phyloP scores from a whole-genome alignment of 768 basidiomycete species.

The Punctularia strigosozonata region DNA sequence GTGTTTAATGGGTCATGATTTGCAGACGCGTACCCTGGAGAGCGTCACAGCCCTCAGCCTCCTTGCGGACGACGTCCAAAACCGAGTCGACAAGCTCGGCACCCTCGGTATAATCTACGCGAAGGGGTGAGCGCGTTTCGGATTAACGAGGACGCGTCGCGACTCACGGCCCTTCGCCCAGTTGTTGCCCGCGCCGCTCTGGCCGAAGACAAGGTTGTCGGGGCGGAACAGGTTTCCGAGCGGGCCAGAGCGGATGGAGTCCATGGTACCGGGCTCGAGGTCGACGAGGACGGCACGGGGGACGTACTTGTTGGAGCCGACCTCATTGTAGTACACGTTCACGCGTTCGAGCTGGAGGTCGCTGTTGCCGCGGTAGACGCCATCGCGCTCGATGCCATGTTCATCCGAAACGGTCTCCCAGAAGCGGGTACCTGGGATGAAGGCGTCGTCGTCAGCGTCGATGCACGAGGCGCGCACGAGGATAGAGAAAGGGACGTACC shows the following conservation, averaged over 20 bases:
- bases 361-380: constrained; percentile 85
- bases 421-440: constrained; percentile 71
- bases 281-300: constrained; percentile 96
- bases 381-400: constrained; percentile 91
- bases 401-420: constrained; percentile 99
- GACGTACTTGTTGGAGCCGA: constrained; percentile 92
- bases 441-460: constrained; percentile 7
- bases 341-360: constrained; percentile 97
- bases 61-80: constrained; percentile 96
- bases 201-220: constrained; percentile 97
- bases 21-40: constrained; percentile 57
- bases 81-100: constrained; percentile 98
- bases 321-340: constrained; percentile 97
- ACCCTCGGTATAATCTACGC: constrained; percentile 79
- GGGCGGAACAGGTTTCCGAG: constrained; percentile 91
- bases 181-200: constrained; percentile 98
- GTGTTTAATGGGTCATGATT: neutral
- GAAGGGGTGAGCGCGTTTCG: constrained; percentile 3
- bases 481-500: constrained; percentile 46
- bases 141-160: neutral
- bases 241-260: constrained; percentile 82
- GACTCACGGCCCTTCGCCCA: constrained; percentile 99
- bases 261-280: constrained; percentile 96
- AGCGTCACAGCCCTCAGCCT: constrained; percentile 95
- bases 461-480: neutral